Percentiles rank a stretch among this genome's conserved stretches.
Conservation (phyloP, 139 green algal species). For the Coelastrella sp. region DNA sequence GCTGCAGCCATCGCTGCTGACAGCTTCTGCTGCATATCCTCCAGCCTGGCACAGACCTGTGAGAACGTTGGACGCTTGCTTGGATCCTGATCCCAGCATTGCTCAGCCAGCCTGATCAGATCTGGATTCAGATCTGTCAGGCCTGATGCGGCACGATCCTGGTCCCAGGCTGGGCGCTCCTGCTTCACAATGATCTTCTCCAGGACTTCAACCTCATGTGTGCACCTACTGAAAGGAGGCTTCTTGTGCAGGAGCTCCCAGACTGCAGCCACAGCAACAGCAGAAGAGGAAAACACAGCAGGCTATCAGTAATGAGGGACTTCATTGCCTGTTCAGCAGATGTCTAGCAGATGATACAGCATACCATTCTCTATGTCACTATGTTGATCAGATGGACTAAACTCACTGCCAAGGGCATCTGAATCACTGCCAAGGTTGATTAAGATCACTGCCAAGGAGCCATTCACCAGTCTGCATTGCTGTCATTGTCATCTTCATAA, state of each 20-base stretch:
- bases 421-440: too few relatives aligned
- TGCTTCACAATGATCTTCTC: conserved; percentile 2
- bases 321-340: too few relatives aligned
- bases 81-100: conserved; percentile 8
- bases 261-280: not conserved
- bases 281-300: not conserved
- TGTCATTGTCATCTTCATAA: too few relatives aligned
- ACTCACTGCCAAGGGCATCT: too few relatives aligned
- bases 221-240: conserved; percentile 9
- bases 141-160: not conserved
- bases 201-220: conserved; percentile 31
- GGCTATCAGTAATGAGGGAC: too few relatives aligned
- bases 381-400: too few relatives aligned
- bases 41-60: not conserved
- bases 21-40: not conserved
- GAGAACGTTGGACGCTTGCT: not conserved
- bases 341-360: too few relatives aligned
- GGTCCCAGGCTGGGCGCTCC: not conserved
- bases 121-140: not conserved
- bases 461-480: too few relatives aligned
- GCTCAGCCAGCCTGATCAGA: conserved; percentile 4
- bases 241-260: not conserved
- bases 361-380: too few relatives aligned
- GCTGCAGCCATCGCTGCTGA: not conserved
- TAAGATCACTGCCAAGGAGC: too few relatives aligned